These are phyloP conservation scores for Kuraishia capsulata DNA, from an alignment of 805 yeast genomes.

Conservation along the genomic window DNA sequence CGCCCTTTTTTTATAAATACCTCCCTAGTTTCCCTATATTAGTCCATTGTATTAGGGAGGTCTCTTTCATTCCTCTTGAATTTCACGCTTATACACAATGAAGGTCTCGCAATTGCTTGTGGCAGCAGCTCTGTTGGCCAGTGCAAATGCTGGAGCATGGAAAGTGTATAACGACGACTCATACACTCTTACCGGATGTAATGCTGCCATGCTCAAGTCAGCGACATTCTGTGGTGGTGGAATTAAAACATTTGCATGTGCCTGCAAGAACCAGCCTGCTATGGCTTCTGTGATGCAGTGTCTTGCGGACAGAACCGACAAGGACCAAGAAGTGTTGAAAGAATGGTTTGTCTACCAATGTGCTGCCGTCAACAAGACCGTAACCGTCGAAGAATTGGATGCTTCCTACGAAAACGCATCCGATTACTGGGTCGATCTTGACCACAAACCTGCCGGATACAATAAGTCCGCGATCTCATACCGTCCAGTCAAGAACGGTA, in stretches of 20 bases:
- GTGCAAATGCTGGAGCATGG: background rate
- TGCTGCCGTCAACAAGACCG: background rate
- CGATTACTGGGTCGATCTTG: constrained; percentile 24
- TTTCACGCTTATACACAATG: no score
- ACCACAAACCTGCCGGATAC: constrained; percentile 16
- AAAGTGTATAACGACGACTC: background rate
- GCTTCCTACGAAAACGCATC: constrained; percentile 10
- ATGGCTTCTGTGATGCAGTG: constrained; percentile 19
- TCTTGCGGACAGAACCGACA: constrained; percentile 8
- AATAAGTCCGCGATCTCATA: constrained; percentile 19
- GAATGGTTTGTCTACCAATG: background rate
- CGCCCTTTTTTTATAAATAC: no score
- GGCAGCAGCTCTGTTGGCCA: background rate
- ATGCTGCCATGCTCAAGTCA: background rate
- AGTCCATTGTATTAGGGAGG: no score
- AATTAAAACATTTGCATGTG: constrained; percentile 10
- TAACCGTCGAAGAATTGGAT: constrained; percentile 13
- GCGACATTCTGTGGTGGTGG: background rate
- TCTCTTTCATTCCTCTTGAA: no score
- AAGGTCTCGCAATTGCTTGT: background rate
- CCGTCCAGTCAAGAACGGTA: constrained; percentile 25
- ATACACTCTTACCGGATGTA: background rate
- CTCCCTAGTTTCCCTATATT: no score
- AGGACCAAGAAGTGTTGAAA: background rate
- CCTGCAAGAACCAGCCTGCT: constrained; percentile 17